Evolutionary conservation across 352 stramenopile species (phyloP), one percentile per base, ranked within the genome.

Genomic region (Pythium utonaiense): DNA sequence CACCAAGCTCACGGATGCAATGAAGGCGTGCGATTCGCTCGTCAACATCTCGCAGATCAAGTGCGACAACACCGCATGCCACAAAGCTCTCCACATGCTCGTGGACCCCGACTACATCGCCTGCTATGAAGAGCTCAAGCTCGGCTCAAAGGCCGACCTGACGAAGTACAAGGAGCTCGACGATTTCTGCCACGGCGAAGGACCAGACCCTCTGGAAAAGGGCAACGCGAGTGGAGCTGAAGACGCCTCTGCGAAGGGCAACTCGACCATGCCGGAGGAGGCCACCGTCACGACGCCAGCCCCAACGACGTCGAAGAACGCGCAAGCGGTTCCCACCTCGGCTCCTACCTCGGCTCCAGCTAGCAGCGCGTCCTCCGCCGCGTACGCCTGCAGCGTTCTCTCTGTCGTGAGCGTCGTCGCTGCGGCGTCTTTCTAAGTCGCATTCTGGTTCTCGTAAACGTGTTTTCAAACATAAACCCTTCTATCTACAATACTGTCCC

Each of bases 1-100:
- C 28, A 54, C 60, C 48, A 69, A 69, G 62, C 30, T 69, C 40
- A 54, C 44, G 40, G 19, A 13, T 7, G 53, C 62, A 4, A 78
- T 67, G 40, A 53, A 59, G 14, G 64, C 73, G 12, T 81, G 73
- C 24, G 73, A 81, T 57, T 71, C 64, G 48, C 41, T 81, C 9
- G 62, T 70, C n/a, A 64, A 73, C 50, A 72, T 76, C 50, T 80
- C 72, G 50, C 69, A 78, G 60, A 62, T 76, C 59, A 75, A 75
- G 34, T 81, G 70, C 42, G 69, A 74, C 41, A 61, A 49, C 34
- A 62, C 65, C 17, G 60, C 55, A 13, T 81, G 73, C 38, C 70
- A 81, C 42, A 72, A 68, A 27, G 70, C 64, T n/a, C 62, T 81
- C 13, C 73, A 81, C 55, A 38, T 59, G 38, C 70, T 78, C 21